Evolutionary conservation across 2,329 filamentous ascomycete species (phyloP).

Genomic region (Stemphylium beticola): DNA sequence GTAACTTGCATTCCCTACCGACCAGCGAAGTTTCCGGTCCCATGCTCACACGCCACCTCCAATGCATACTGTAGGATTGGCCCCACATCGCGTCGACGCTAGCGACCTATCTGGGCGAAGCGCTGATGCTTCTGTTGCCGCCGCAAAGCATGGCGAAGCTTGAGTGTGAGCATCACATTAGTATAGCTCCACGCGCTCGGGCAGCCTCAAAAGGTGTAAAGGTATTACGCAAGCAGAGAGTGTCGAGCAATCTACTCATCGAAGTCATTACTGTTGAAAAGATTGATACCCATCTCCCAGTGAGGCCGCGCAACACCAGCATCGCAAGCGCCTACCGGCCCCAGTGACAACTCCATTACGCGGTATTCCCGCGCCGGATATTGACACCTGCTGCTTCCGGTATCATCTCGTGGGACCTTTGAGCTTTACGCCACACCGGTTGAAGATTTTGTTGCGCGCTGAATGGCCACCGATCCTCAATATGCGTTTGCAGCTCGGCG

Average conservation of each 20-base stretch:
- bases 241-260: too few relatives aligned
- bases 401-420: background rate
- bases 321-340: background rate
- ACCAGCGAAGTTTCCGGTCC: background rate
- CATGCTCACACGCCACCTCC: background rate
- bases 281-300: too few relatives aligned
- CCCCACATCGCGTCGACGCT: conserved; percentile 3
- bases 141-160: conserved; percentile 20
- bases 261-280: too few relatives aligned
- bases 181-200: too few relatives aligned
- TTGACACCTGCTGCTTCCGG: background rate
- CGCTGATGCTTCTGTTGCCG: conserved; percentile 4
- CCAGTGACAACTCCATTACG: background rate
- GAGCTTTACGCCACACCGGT: background rate
- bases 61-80: conserved; percentile 2
- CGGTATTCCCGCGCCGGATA: background rate
- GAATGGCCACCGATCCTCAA: conserved; percentile 1
- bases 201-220: too few relatives aligned
- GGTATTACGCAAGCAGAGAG: too few relatives aligned
- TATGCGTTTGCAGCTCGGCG: background rate
- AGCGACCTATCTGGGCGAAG: conserved; percentile 1
- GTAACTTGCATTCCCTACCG: too few relatives aligned
- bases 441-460: background rate
- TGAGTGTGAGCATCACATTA: conserved; percentile 1
- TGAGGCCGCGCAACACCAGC: background rate